Percentiles rank a stretch among this genome's conserved stretches.
Evolutionary conservation across 164 flowering plant species (phyloP).

Genomic region (Macadamia integrifolia): DNA sequence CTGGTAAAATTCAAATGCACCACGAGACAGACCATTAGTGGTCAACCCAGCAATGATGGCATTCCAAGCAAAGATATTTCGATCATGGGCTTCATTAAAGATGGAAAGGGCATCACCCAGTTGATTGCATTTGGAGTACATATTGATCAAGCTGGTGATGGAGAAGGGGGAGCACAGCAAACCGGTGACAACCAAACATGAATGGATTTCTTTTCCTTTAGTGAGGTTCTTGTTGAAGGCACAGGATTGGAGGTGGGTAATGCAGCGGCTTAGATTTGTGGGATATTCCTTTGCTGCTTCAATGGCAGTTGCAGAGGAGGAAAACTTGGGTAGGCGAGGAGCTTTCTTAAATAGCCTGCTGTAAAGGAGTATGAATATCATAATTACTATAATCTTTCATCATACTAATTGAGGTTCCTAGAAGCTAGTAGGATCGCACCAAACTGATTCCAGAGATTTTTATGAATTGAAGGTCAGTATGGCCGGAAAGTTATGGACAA

Average conservation of each 20-base stretch:
- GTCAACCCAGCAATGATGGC: slow-evolving; percentile 19
- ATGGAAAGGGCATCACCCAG: slow-evolving; percentile 36
- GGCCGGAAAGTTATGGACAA: no score
- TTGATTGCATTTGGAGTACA: slow-evolving; percentile 63
- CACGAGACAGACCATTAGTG: slow-evolving; percentile 26
- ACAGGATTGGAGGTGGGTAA: slow-evolving; percentile 48
- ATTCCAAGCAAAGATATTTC: slow-evolving; percentile 42
- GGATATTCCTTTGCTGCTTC: not conserved
- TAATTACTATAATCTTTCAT: no score
- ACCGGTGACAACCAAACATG: slow-evolving; percentile 21
- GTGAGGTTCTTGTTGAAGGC: slow-evolving; percentile 35
- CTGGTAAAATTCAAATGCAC: slow-evolving; percentile 32
- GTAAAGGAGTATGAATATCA: no score
- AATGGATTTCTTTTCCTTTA: slow-evolving; percentile 32
- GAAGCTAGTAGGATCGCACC: no score
- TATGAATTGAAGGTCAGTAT: no score
- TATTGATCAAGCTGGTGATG: slow-evolving; percentile 66
- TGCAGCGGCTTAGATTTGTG: slow-evolving; percentile 20
- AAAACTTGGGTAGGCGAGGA: no score
- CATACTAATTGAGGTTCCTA: no score
- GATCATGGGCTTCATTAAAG: slow-evolving; percentile 22
- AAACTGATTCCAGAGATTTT: no score
- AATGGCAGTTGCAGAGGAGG: no score
- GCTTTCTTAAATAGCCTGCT: no score
- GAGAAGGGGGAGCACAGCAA: slow-evolving; percentile 36